Evolutionary conservation across 441 rosid genomes (phyloP), one percentile per base, ranked within the genome.

Genomic region (Corymbia calophylla): DNA sequence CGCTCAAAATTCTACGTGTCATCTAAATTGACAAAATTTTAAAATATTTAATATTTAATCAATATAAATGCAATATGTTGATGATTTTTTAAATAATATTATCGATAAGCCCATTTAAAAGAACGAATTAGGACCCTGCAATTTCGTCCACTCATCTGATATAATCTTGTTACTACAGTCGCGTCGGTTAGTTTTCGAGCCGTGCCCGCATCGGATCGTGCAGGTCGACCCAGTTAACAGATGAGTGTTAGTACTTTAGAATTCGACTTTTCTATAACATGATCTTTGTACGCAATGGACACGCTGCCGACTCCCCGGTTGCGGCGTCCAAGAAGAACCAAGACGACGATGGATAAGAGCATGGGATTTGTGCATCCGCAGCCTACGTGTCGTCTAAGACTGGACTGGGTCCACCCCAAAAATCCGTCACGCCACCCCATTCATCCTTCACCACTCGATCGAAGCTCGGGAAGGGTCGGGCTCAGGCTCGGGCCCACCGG

Each of bases 41-140:
- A 58, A 58, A 23, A 58, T 58, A 10, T 58, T 58, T 58, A 58
- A 4, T 23, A 58, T 0, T 25, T 0, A 25, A 25, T 58, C 5
- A 1, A 0, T 10, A 9, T 0, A 9, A 23, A 58, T 9, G 10
- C 1, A 58, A 58, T 13, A 10, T 58, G 1, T 1, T 58, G 23
- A 3, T 0, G 6, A 25, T 6, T 58, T 58, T 58, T 58, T 9
- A 1, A 13, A 25, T 25, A 4, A 25, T 25, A 25, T 25, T 9
- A 9, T 10, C n/a, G 10, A 58, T 58, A 9, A 25, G 53, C 53
- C 53, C 53, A 14, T 53, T 14, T 14, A 53, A 53, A 53, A 15
- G 56, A 53, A 53, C 56, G 19, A 53, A 19, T 53, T 53, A 16
- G 19, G 7, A 53, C 19, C 56, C 16, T 16, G 39, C 18, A n/a